Evolutionary conservation across 2,329 filamentous ascomycete species (phyloP).

Genomic region (Cytospora piceae): DNA sequence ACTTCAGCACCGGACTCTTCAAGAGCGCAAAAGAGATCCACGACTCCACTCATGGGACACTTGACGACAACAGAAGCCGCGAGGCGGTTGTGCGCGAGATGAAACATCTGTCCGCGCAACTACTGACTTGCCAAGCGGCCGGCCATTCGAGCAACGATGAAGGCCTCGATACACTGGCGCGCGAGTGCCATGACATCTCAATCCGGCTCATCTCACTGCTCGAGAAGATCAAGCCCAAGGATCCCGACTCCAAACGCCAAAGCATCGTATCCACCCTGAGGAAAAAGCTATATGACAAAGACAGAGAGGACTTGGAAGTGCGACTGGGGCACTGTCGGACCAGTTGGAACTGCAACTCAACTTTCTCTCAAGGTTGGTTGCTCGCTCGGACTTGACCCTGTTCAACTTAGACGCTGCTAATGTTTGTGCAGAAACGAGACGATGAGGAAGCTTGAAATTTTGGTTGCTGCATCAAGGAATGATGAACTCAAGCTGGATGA

Average conservation of each 20-base stretch:
- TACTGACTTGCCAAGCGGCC: neutral
- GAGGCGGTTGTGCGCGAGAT: constrained; percentile 10
- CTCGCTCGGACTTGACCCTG: neutral
- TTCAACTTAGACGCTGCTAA: neutral
- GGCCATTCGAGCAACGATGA: neutral
- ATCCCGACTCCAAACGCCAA: constrained; percentile 1
- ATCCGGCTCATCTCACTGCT: neutral
- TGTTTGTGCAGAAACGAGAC: neutral
- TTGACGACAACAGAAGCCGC: constrained; percentile 11
- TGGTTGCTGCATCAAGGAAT: neutral
- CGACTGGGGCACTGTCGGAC: constrained; percentile 1
- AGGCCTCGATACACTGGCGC: neutral
- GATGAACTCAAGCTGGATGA: constrained; percentile 5
- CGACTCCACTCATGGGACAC: constrained; percentile 1
- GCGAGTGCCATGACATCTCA: constrained; percentile 2
- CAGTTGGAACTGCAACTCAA: constrained; percentile 13
- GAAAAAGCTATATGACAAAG: constrained; percentile 10
- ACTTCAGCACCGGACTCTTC: neutral
- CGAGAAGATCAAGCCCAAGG: constrained; percentile 7
- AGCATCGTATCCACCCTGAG: neutral
- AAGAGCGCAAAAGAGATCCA: neutral
- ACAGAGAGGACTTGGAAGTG: constrained; percentile 2
- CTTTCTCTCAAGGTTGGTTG: neutral
- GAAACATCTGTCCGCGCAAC: neutral
- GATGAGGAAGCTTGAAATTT: neutral